phyloP scores from a whole-genome alignment of 768 basidiomycete genomes.

The Lactarius psammicola region DNA sequence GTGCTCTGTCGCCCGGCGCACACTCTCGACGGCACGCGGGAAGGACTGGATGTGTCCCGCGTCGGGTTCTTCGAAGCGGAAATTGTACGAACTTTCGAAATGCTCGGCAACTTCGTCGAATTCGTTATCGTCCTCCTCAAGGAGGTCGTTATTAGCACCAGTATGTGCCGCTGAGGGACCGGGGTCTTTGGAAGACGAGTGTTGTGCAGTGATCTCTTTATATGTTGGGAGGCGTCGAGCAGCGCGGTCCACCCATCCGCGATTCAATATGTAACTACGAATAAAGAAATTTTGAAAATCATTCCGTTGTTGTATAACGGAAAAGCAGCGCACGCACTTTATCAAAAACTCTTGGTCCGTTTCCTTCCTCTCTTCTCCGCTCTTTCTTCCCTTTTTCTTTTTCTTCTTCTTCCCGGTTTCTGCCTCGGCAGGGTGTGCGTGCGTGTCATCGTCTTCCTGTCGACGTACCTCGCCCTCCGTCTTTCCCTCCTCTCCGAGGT shows the following conservation, averaged over 20 bases:
- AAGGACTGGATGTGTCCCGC: constrained; percentile 66
- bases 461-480: constrained; percentile 32
- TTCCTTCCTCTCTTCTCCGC: constrained; percentile 47
- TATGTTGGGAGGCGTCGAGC: constrained; percentile 79
- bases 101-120: constrained; percentile 90
- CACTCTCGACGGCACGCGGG: constrained; percentile 66
- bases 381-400: constrained; percentile 31
- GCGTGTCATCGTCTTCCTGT: constrained; percentile 33
- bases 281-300: constrained; percentile 2
- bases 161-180: constrained; percentile 24
- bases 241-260: constrained; percentile 92
- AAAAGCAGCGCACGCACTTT: constrained; percentile 56
- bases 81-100: constrained; percentile 97
- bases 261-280: constrained; percentile 89
- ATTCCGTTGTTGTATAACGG: constrained; percentile 2
- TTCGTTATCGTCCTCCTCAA: constrained; percentile 60
- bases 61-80: constrained; percentile 92
- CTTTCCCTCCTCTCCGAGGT: constrained; percentile 43
- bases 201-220: constrained; percentile 62
- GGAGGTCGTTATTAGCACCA: constrained; percentile 34
- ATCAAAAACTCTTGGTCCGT: constrained; percentile 85
- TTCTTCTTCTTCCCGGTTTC: constrained; percentile 38
- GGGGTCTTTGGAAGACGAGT: constrained; percentile 29
- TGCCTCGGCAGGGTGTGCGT: constrained; percentile 33
- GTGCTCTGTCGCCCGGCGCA: constrained; percentile 70